Evolutionary conservation across 2,329 filamentous ascomycete species (phyloP), one percentile per base, ranked within the genome.

Genomic region (Delphinella strobiligena): DNA sequence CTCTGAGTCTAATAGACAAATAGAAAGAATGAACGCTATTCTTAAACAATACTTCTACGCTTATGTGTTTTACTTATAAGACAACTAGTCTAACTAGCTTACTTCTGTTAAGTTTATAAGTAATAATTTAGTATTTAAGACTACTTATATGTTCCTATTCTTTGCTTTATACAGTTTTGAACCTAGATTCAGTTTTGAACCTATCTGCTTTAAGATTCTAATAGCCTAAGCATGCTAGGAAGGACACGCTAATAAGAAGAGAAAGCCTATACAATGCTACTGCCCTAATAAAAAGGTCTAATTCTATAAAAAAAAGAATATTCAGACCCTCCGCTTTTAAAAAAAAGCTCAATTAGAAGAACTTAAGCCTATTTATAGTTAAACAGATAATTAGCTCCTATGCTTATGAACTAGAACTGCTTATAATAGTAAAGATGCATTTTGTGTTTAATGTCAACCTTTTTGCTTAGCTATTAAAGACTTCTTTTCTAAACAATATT

Each of bases 301-400:
- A 17, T 8, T 34, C 5, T 18, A 18, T 18, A 15, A 15, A 10
- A 17, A 18, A 18, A n/a, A n/a, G n/a, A 34, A 34, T 17, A 34
- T 34, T 18, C n/a, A 34, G n/a, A 34, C 16, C 11, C 32, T 34
- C 5, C 16, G 16, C 16, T 17, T 18, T 10, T 34, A n/a, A 34
- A 18, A 34, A 34, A 17, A 34, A 34, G 15, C 32, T 34, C 5
- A 15, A 34, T n/a, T 34, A 34, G 32, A 34, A 34, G 32, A 34
- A 34, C 16, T 5, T 34, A 5, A 34, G 32, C 9, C 32, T 15
- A 10, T 34, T 34, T 22, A 29, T 36, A 36, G 34, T 36, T 36
- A 36, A 36, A 36, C 8, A 36, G 17, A 36, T 36, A 17, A 15
- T 36, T 4, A n/a, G 34, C 16, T 36, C 19, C n/a, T 36, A 36